phyloP scores from a whole-genome alignment of 495 filamentous ascomycete genomes.

The Talaromyces thailandensis region DNA sequence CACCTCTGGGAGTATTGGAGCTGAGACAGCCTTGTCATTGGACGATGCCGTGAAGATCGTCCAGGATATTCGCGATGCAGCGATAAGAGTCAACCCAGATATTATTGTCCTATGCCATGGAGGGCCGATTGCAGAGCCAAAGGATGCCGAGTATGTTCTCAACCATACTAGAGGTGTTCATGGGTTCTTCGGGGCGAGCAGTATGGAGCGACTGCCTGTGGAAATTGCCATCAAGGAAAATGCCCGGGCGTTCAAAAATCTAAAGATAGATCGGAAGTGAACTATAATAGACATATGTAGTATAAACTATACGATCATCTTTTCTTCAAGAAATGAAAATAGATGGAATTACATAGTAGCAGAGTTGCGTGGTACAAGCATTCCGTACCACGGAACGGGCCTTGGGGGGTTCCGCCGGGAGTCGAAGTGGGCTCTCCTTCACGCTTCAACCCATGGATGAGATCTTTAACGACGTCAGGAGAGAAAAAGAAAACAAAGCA shows the following conservation, averaged over 20 bases:
- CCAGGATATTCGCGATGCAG: slow-evolving; percentile 56
- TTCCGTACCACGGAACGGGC: background rate
- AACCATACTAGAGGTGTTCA: slow-evolving; percentile 50
- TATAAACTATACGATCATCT: no score
- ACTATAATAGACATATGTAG: background rate
- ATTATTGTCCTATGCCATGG: slow-evolving; percentile 64
- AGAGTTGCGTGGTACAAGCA: background rate
- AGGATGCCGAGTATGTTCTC: slow-evolving; percentile 56
- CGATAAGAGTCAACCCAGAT: slow-evolving; percentile 39
- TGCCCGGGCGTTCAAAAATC: slow-evolving; percentile 49
- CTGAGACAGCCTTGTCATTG: slow-evolving; percentile 46
- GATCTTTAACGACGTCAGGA: background rate
- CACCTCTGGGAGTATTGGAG: slow-evolving; percentile 55
- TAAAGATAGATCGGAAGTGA: slow-evolving; percentile 16
- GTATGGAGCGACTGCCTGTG: slow-evolving; percentile 62
- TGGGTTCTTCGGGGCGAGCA: slow-evolving; percentile 64
- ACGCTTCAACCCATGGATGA: background rate
- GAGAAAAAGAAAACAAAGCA: background rate
- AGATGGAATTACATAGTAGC: background rate
- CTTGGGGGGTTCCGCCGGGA: background rate
- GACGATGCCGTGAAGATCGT: slow-evolving; percentile 51
- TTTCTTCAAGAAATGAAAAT: background rate
- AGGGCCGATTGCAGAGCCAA: slow-evolving; percentile 52
- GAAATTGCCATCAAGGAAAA: slow-evolving; percentile 56
- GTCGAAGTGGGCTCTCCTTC: background rate